Conservation (phyloP, 371 early-diverging fungal genomes). For the Mucor irregularis region DNA sequence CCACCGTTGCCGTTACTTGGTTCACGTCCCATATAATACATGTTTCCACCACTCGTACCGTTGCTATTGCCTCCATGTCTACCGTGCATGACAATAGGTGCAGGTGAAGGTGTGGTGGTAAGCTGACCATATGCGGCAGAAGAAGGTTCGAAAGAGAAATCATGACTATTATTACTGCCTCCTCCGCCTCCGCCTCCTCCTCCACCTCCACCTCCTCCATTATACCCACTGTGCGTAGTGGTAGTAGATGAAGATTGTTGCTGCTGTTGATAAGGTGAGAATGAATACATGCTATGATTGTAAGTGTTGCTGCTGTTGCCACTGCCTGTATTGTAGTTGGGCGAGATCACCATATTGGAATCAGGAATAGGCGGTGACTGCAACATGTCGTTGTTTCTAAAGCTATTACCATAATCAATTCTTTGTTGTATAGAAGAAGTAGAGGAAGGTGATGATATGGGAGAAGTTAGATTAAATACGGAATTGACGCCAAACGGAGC, state of each 20-base stretch:
- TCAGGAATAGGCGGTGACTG: slow-evolving; percentile 21
- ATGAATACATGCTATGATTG: neutral
- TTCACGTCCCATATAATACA: no score
- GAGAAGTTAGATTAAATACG: slow-evolving; percentile 11
- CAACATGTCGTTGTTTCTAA: slow-evolving; percentile 2
- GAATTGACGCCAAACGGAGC: neutral
- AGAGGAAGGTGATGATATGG: slow-evolving; percentile 9
- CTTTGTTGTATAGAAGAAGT: slow-evolving; percentile 16
- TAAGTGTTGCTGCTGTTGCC: neutral
- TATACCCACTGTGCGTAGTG: no score
- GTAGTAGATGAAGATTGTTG: no score
- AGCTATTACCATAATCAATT: slow-evolving; percentile 7
- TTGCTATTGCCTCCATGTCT: neutral
- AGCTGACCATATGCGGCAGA: no score
- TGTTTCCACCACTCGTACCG: no score
- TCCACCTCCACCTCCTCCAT: no score
- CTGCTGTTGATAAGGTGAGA: neutral
- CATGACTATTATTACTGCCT: no score
- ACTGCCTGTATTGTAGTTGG: neutral
- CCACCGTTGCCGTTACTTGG: no score
- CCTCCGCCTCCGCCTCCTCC: no score
- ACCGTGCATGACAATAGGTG: slow-evolving; percentile 1
- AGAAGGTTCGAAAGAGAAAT: no score
- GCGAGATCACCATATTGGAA: neutral
- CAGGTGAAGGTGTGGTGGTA: slow-evolving; percentile 9